A percentile compares a stretch with the other conserved stretches of the same genome.
Evolutionary conservation across 495 filamentous ascomycete species (phyloP).

Genomic region (Aspergillus saccharolyticus): DNA sequence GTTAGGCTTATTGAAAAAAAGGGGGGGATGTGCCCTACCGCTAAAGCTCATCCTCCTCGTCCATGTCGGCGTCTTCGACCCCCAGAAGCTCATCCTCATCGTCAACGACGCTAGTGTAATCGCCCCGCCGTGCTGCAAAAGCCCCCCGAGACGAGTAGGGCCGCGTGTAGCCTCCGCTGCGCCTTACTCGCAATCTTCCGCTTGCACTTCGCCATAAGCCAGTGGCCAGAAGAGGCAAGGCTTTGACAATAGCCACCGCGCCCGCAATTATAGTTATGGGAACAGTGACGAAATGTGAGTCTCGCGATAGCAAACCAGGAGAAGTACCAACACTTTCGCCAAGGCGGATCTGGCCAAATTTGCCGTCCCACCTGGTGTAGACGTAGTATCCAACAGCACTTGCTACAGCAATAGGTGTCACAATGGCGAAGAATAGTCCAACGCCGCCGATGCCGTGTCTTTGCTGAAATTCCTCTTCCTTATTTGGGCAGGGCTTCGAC

Average conservation of each 20-base stretch:
- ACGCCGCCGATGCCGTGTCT: constrained; percentile 66
- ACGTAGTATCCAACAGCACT: constrained; percentile 74
- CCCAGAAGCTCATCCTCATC: constrained; percentile 93
- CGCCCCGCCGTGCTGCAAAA: constrained; percentile 76
- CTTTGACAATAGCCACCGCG: constrained; percentile 65
- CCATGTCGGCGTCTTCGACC: constrained; percentile 76
- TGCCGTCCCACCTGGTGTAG: constrained; percentile 78
- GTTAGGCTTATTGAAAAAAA: constrained; percentile 9
- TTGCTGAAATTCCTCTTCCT: constrained; percentile 70
- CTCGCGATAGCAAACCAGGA: constrained; percentile 52
- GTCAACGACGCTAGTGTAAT: constrained; percentile 81
- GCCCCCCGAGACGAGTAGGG: constrained; percentile 78
- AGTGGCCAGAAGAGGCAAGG: constrained; percentile 64
- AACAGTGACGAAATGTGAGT: constrained; percentile 66
- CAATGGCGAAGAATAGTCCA: constrained; percentile 82
- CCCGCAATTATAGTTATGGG: constrained; percentile 75
- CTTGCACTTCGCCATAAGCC: constrained; percentile 62
- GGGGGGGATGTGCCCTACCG: neutral
- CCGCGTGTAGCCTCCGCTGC: constrained; percentile 43
- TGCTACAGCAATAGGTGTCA: constrained; percentile 65
- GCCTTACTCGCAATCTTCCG: constrained; percentile 34
- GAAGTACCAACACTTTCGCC: constrained; percentile 52
- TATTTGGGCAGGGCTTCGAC: constrained; percentile 61
- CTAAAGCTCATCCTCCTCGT: constrained; percentile 85
- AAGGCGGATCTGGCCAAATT: constrained; percentile 85